These are phyloP conservation scores for Microstegium vimineum DNA, from an alignment of 176 grass and related monocot species.

Conservation along the genomic window DNA sequence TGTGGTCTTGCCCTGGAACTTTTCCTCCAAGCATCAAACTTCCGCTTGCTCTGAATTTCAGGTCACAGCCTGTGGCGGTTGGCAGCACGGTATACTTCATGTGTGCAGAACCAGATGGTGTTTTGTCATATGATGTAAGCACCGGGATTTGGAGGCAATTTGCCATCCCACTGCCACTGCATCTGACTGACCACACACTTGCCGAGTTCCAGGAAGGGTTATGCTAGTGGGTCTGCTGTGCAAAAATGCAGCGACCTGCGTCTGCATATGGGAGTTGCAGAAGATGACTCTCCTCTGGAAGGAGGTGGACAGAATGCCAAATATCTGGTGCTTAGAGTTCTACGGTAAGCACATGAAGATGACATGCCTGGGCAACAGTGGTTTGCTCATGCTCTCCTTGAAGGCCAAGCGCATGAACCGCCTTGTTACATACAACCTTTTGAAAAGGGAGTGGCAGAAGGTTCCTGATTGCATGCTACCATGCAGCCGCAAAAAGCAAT, in stretches of 20 bases:
- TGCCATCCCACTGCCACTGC: constrained; percentile 73
- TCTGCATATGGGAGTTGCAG: constrained; percentile 99
- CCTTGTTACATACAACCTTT: constrained; percentile 71
- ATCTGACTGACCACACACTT: constrained; percentile 77
- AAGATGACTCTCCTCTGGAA: constrained; percentile 99
- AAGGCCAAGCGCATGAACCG: constrained; percentile 79
- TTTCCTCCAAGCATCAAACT: constrained; percentile 77
- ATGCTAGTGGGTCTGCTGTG: constrained; percentile 89
- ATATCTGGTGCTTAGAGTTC: constrained; percentile 97
- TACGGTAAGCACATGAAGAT: constrained; percentile 98
- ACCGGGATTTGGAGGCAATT: constrained; percentile 81
- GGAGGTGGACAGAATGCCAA: constrained; percentile 99
- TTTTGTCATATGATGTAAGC: constrained; percentile 82
- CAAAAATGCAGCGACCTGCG: constrained; percentile 90
- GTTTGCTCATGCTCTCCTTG: constrained; percentile 95
- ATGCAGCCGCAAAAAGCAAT: constrained; percentile 62
- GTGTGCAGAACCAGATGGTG: constrained; percentile 87
- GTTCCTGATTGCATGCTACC: constrained; percentile 74
- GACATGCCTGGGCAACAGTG: constrained; percentile 93
- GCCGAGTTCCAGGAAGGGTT: constrained; percentile 73
- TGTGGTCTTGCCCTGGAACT: constrained; percentile 49
- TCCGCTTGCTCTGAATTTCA: constrained; percentile 88
- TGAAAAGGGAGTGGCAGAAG: constrained; percentile 82
- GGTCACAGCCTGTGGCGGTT: constrained; percentile 75
- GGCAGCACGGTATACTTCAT: constrained; percentile 89